Conservation (phyloP, 2,329 filamentous ascomycete genomes). For the Penicillium sp. region DNA sequence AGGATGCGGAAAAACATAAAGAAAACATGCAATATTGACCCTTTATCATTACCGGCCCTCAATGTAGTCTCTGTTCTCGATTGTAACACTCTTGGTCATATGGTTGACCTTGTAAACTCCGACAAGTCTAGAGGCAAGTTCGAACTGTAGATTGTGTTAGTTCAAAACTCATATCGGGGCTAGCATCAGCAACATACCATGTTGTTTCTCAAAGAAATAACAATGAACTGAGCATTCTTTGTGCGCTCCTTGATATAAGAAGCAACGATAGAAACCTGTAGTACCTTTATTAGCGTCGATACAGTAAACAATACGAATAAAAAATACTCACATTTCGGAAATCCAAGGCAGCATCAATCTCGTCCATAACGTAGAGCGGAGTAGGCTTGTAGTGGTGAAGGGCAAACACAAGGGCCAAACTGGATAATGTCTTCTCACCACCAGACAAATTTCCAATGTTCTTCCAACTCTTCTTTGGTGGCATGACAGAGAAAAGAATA, state of each 20-base stretch:
- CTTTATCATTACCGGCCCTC: slow-evolving; percentile 30
- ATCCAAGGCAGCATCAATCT: slow-evolving; percentile 96
- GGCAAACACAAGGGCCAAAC: slow-evolving; percentile 93
- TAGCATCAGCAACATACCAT: slow-evolving; percentile 58
- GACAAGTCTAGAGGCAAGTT: slow-evolving; percentile 89
- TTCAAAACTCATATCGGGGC: neutral
- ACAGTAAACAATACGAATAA: neutral
- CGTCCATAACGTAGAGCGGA: slow-evolving; percentile 98
- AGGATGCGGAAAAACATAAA: slow-evolving; percentile 14
- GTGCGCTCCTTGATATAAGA: slow-evolving; percentile 99
- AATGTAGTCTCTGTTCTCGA: slow-evolving; percentile 81
- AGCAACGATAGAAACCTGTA: slow-evolving; percentile 89
- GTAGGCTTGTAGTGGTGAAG: slow-evolving; percentile 98
- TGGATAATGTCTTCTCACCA: slow-evolving; percentile 95
- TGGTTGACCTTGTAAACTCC: slow-evolving; percentile 99
- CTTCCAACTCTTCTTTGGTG: slow-evolving; percentile 99
- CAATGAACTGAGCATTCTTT: slow-evolving; percentile 98
- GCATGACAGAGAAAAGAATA: slow-evolving; percentile 97
- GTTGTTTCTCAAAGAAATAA: slow-evolving; percentile 96
- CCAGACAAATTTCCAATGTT: slow-evolving; percentile 95
- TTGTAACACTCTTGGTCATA: slow-evolving; percentile 91
- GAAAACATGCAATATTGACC: slow-evolving; percentile 10
- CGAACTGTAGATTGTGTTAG: slow-evolving; percentile 57
- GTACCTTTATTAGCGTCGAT: slow-evolving; percentile 8
- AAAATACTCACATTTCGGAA: slow-evolving; percentile 82